Conservation (phyloP, 2,329 filamentous ascomycete genomes). For the Helminthosporium solani region DNA sequence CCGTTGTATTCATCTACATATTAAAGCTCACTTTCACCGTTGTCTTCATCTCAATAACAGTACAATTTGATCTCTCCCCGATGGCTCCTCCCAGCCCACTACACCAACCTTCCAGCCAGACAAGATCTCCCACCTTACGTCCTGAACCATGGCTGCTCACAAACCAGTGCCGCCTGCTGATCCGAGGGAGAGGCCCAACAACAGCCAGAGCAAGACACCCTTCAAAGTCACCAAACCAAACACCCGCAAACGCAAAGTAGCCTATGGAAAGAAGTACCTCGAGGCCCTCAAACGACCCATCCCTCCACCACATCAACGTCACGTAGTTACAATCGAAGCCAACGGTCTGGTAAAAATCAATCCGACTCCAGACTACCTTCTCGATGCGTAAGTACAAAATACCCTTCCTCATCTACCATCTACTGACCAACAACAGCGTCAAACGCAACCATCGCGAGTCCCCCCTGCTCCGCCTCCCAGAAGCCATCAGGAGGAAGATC, state of each 20-base stretch:
- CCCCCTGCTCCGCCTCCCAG: conserved; percentile 13
- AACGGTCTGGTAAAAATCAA: background rate
- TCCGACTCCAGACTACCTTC: conserved; percentile 1
- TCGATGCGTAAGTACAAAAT: background rate
- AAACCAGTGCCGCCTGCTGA: background rate
- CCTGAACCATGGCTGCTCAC: conserved; percentile 1
- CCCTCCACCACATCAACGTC: background rate
- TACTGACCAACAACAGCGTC: background rate
- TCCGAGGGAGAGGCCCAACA: too few relatives aligned
- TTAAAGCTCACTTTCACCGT: background rate
- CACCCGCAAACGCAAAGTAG: background rate
- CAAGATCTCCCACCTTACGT: background rate
- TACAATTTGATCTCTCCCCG: background rate
- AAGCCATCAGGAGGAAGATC: conserved; percentile 13
- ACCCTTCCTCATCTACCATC: background rate
- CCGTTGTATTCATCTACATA: background rate
- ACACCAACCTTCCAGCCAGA: background rate
- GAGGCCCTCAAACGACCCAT: background rate
- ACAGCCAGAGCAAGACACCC: background rate
- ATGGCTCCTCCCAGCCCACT: background rate
- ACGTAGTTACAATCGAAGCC: background rate
- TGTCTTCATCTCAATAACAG: too few relatives aligned
- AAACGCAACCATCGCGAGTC: conserved; percentile 7
- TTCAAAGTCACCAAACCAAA: conserved; percentile 6
- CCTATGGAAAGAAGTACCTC: background rate